phyloP scores from a whole-genome alignment of 2,329 filamentous ascomycete species.

The Diaporthe citrichinensis region DNA sequence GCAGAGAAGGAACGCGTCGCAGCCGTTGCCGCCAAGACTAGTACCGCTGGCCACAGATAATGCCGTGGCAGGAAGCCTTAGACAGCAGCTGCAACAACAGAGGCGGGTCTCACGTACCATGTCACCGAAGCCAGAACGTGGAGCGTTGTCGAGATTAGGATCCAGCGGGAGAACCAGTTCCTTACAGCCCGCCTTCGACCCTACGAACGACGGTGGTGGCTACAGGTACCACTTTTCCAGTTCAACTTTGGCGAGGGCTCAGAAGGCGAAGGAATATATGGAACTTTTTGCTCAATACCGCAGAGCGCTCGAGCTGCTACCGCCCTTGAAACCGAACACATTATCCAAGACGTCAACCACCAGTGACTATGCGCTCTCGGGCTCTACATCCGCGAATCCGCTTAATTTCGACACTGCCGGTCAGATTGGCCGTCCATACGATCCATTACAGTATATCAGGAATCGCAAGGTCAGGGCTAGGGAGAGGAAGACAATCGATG shows the following conservation, averaged over 20 bases:
- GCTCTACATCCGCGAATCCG: constrained; percentile 52
- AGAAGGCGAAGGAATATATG: constrained; percentile 87
- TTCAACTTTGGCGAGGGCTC: constrained; percentile 84
- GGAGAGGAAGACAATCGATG: constrained; percentile 81
- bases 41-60: constrained; percentile 65
- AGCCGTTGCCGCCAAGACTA: constrained; percentile 64
- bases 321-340: constrained; percentile 73
- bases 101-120: constrained; percentile 72
- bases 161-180: constrained; percentile 60
- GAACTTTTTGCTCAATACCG: constrained; percentile 90
- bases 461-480: constrained; percentile 89
- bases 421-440: constrained; percentile 80
- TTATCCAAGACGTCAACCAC: constrained; percentile 52
- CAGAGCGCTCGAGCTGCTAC: constrained; percentile 82
- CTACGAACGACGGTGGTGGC: constrained; percentile 54
- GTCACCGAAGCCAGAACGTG: constrained; percentile 69
- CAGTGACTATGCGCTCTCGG: constrained; percentile 59
- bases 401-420: constrained; percentile 51
- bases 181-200: constrained; percentile 64
- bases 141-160: constrained; percentile 56
- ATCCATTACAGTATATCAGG: constrained; percentile 92
- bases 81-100: constrained; percentile 81
- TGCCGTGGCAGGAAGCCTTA: constrained; percentile 70
- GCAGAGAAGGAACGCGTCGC: constrained; percentile 69
- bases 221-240: constrained; percentile 80